Evolutionary conservation across 2,329 filamentous ascomycete genomes (phyloP).

Genomic region (Fusarium succisae): DNA sequence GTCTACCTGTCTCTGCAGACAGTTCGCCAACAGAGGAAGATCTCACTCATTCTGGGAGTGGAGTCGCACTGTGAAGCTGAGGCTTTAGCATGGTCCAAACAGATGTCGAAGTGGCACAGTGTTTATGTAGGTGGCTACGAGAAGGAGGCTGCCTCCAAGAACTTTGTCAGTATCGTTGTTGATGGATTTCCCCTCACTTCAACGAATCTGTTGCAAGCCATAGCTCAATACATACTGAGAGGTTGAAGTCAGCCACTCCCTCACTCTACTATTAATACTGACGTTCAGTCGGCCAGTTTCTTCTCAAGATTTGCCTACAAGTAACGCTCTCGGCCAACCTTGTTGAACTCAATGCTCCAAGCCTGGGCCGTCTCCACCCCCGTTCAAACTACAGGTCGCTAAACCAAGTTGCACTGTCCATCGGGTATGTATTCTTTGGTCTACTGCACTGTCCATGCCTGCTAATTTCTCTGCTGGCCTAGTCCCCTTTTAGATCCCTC

Average conservation of each 20-base stretch:
- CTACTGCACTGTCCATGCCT: conserved; percentile 20
- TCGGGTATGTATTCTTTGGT: not conserved
- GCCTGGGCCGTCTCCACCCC: not conserved
- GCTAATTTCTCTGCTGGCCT: conserved; percentile 36
- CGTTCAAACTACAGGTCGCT: not conserved
- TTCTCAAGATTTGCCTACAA: not conserved
- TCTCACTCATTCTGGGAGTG: not conserved
- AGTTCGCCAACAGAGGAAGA: not conserved
- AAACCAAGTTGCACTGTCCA: conserved; percentile 4
- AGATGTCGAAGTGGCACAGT: conserved; percentile 26
- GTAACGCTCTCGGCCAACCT: not conserved
- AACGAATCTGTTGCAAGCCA: not conserved
- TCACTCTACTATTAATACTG: not conserved
- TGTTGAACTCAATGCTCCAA: not conserved
- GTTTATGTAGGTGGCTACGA: not conserved
- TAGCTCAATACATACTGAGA: not conserved
- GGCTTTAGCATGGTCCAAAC: not conserved
- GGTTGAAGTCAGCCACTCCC: not conserved
- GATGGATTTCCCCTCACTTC: not conserved
- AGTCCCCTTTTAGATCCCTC: conserved; percentile 32
- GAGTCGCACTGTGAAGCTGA: conserved; percentile 20
- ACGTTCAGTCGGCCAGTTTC: not conserved
- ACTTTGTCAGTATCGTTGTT: not conserved
- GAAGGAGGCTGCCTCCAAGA: not conserved
- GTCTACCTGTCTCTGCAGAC: not conserved